Conservation (phyloP, 441 rosid species). For the Capsella rubella region DNA sequence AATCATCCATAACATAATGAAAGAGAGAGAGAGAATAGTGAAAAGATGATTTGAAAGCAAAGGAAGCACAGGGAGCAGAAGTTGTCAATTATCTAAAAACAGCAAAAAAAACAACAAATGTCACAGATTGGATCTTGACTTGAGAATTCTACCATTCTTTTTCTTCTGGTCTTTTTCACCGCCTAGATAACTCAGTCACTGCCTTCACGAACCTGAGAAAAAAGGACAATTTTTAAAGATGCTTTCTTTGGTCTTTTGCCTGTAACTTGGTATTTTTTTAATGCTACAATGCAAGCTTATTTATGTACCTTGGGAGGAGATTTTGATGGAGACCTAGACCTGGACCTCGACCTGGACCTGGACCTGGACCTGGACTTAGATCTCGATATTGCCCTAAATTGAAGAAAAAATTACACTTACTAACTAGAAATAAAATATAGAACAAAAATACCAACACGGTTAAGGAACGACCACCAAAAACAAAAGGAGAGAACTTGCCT, state of each 20-base stretch:
- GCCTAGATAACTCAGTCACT: conserved; percentile 26
- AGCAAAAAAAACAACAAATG: background rate
- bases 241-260: conserved; percentile 4
- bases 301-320: conserved; percentile 65
- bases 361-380: conserved; percentile 51
- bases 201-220: conserved; percentile 38
- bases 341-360: conserved; percentile 42
- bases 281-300: conserved; percentile 9
- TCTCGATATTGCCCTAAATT: conserved; percentile 57
- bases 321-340: conserved; percentile 50
- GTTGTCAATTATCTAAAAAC: background rate
- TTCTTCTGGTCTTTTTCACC: conserved; percentile 22
- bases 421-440: background rate
- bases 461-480: conserved; percentile 21
- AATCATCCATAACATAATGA: background rate
- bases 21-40: background rate
- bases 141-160: background rate
- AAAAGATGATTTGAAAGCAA: background rate
- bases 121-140: conserved; percentile 7
- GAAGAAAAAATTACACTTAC: background rate
- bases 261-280: background rate
- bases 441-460: background rate
- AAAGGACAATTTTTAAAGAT: background rate
- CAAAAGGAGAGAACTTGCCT: conserved; percentile 34
- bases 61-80: conserved; percentile 1